phyloP scores from a whole-genome alignment of 1,139 yeast genomes.

The Kodamaea arcana region DNA sequence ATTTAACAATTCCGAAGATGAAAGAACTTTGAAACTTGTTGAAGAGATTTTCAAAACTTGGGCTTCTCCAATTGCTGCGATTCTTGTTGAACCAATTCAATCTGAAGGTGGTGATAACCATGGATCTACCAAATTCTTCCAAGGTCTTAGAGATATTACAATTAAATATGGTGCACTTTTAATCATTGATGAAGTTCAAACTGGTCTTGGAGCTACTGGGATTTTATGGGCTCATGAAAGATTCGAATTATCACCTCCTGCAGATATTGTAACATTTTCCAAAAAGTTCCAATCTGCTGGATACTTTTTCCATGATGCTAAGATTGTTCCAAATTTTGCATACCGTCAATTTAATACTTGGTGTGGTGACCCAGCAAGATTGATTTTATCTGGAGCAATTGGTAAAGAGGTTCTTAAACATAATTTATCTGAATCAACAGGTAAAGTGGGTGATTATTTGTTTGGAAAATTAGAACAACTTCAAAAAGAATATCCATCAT shows the following conservation, averaged over 20 bases:
- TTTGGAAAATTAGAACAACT: conserved; percentile 49
- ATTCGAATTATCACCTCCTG: conserved; percentile 66
- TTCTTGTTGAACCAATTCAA: conserved; percentile 76
- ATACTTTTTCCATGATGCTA: conserved; percentile 69
- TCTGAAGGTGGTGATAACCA: conserved; percentile 90
- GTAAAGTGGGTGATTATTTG: conserved; percentile 61
- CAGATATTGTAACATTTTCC: conserved; percentile 80
- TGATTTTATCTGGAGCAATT: conserved; percentile 67
- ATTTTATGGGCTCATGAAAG: conserved; percentile 85
- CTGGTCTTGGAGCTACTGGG: conserved; percentile 87
- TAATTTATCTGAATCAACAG: conserved; percentile 53
- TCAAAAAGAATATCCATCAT: conserved; percentile 48
- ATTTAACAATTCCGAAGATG: conserved; percentile 61
- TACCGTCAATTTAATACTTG: conserved; percentile 88
- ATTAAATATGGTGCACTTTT: conserved; percentile 61
- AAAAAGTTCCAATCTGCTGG: conserved; percentile 88
- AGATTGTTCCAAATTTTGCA: conserved; percentile 63
- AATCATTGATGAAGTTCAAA: conserved; percentile 82
- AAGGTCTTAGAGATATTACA: conserved; percentile 70
- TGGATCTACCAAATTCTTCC: conserved; percentile 71
- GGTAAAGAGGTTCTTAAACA: conserved; percentile 59
- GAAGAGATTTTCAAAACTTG: conserved; percentile 55
- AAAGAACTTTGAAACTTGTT: conserved; percentile 56
- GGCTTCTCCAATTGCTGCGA: conserved; percentile 69
- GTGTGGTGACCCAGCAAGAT: conserved; percentile 87